Evolutionary conservation across 2,329 filamentous ascomycete species (phyloP).

Genomic region (Epicoccum sorghinum): DNA sequence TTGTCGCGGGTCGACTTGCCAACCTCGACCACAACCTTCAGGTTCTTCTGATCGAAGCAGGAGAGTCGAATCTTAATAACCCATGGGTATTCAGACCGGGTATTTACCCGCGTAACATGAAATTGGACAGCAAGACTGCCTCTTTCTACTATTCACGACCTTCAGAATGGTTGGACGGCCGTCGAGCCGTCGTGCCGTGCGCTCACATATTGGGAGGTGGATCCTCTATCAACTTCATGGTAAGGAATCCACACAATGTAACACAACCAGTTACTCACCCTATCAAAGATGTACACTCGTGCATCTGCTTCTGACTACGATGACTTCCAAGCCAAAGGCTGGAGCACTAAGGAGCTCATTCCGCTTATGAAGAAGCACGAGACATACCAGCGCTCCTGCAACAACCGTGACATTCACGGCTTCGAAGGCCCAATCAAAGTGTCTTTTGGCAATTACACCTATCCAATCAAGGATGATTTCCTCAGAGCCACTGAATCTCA

Average conservation of each 20-base stretch:
- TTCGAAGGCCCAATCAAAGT: constrained; percentile 83
- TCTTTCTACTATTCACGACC: constrained; percentile 81
- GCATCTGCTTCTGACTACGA: constrained; percentile 76
- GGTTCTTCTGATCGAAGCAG: constrained; percentile 73
- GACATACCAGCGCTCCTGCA: constrained; percentile 68
- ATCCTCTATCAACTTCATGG: constrained; percentile 80
- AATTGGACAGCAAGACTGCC: constrained; percentile 79
- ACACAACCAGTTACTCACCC: not conserved
- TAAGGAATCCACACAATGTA: constrained; percentile 27
- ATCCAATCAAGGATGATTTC: constrained; percentile 83
- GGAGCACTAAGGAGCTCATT: constrained; percentile 75
- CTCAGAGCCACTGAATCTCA: constrained; percentile 74
- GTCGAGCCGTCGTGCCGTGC: constrained; percentile 75
- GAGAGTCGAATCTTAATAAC: constrained; percentile 77
- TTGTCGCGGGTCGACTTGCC: constrained; percentile 65
- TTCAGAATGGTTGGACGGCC: constrained; percentile 73
- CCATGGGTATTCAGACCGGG: constrained; percentile 77
- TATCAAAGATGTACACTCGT: constrained; percentile 70
- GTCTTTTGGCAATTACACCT: constrained; percentile 78
- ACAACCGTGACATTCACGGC: constrained; percentile 70
- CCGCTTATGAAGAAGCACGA: constrained; percentile 83
- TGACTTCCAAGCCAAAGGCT: constrained; percentile 80
- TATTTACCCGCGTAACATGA: constrained; percentile 80
- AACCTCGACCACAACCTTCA: constrained; percentile 77
- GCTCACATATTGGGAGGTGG: constrained; percentile 75